These are phyloP conservation scores for Candida sithepensis DNA, from an alignment of 805 yeast species.

Conservation along the genomic window DNA sequence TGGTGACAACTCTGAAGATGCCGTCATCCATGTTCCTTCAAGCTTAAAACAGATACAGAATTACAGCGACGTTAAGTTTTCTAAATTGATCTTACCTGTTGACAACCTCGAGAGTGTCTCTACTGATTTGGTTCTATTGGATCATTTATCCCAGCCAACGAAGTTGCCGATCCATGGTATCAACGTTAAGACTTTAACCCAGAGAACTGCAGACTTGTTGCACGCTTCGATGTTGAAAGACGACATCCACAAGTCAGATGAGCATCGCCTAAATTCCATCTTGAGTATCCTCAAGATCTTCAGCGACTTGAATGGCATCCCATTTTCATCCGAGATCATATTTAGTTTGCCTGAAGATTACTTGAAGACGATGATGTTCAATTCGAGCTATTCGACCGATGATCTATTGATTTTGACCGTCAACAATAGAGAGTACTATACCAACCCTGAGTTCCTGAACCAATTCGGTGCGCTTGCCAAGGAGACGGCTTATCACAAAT, in stretches of 20 bases:
- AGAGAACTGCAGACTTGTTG: slow-evolving; percentile 65
- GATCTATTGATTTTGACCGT: slow-evolving; percentile 26
- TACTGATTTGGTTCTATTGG: slow-evolving; percentile 27
- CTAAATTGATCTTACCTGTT: slow-evolving; percentile 23
- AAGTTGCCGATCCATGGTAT: slow-evolving; percentile 43
- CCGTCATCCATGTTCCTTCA: slow-evolving; percentile 30
- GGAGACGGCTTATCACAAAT: slow-evolving; percentile 11
- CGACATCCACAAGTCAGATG: slow-evolving; percentile 19
- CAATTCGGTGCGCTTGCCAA: slow-evolving; percentile 14
- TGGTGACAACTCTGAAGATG: slow-evolving; percentile 18
- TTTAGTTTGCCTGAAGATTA: slow-evolving; percentile 27
- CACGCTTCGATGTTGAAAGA: slow-evolving; percentile 50
- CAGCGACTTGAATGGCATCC: slow-evolving; percentile 27
- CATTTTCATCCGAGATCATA: slow-evolving; percentile 30
- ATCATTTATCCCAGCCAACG: slow-evolving; percentile 22
- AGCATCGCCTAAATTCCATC: slow-evolving; percentile 35
- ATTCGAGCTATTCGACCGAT: slow-evolving; percentile 13
- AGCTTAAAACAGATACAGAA: slow-evolving; percentile 17
- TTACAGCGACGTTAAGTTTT: slow-evolving; percentile 17
- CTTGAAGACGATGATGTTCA: slow-evolving; percentile 21
- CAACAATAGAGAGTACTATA: slow-evolving; percentile 19
- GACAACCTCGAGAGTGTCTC: slow-evolving; percentile 28
- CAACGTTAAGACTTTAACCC: slow-evolving; percentile 56
- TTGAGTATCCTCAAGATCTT: slow-evolving; percentile 31
- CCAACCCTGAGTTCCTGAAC: slow-evolving; percentile 8